Percentiles rank a stretch among this genome's conserved stretches.
Evolutionary conservation across 1,284 basidiomycete genomes (phyloP).

Genomic region (Coniferiporia weirii): DNA sequence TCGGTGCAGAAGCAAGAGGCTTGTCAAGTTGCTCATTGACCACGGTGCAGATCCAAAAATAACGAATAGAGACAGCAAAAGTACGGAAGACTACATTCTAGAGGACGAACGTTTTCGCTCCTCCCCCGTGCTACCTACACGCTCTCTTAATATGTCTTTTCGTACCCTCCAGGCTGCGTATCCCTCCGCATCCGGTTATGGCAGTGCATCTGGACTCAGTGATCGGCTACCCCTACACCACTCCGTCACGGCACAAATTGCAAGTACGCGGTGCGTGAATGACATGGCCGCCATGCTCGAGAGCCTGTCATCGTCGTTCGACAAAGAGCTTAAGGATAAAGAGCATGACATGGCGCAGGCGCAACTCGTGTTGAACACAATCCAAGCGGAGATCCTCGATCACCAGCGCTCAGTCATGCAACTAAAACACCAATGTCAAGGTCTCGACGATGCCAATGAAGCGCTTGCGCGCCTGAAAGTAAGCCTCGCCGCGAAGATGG

Average conservation of each 20-base stretch:
- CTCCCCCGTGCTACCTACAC: slow-evolving; percentile 74
- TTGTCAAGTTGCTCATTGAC: slow-evolving; percentile 94
- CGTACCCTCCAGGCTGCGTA: slow-evolving; percentile 58
- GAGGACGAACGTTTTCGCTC: slow-evolving; percentile 97
- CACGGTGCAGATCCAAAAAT: slow-evolving; percentile 97
- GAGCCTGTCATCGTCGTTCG: slow-evolving; percentile 87
- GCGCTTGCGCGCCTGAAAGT: slow-evolving; percentile 60
- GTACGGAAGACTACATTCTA: slow-evolving; percentile 97
- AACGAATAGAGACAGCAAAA: slow-evolving; percentile 93
- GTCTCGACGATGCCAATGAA: slow-evolving; percentile 58
- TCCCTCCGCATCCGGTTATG: slow-evolving; percentile 37
- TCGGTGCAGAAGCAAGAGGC: slow-evolving; percentile 91
- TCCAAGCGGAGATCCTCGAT: slow-evolving; percentile 90
- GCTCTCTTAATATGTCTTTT: slow-evolving; percentile 59
- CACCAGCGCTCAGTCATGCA: slow-evolving; percentile 73
- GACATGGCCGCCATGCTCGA: slow-evolving; percentile 88
- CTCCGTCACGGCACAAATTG: slow-evolving; percentile 83
- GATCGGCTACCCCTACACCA: slow-evolving; percentile 77
- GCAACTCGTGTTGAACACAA: slow-evolving; percentile 79
- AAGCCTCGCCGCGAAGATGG: slow-evolving; percentile 72
- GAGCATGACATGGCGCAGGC: slow-evolving; percentile 92
- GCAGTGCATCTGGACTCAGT: slow-evolving; percentile 44
- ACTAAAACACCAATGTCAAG: slow-evolving; percentile 66
- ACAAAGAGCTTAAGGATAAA: slow-evolving; percentile 87
- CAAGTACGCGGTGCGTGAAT: slow-evolving; percentile 78